These are phyloP conservation scores for Hibiscus mutabilis DNA, from an alignment of 345 rosid species.

Conservation along the genomic window DNA sequence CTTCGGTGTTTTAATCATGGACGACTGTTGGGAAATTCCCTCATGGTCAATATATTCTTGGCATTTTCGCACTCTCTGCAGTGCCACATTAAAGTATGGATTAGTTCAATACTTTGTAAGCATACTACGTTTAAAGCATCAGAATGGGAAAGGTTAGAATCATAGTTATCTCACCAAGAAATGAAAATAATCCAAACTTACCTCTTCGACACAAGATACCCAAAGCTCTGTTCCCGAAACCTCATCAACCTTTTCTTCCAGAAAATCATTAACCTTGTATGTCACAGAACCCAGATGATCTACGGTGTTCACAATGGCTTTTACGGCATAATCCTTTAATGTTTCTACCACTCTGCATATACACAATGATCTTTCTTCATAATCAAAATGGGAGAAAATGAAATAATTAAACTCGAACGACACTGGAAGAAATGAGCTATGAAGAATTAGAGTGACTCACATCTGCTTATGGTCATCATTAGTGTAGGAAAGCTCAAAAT, in stretches of 20 bases:
- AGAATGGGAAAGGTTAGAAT: background rate
- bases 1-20: conserved; percentile 68
- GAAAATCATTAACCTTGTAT: conserved; percentile 71
- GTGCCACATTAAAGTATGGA: conserved; percentile 5
- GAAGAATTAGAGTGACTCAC: conserved; percentile 38
- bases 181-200: conserved; percentile 15
- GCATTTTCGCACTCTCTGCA: conserved; percentile 76
- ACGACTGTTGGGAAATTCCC: conserved; percentile 77
- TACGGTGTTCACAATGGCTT: conserved; percentile 88
- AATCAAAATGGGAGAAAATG: background rate
- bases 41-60: conserved; percentile 82
- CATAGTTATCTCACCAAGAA: background rate
- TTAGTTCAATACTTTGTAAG: background rate
- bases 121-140: background rate
- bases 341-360: conserved; percentile 78
- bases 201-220: conserved; percentile 87
- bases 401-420: background rate
- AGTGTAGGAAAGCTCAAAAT: conserved; percentile 77
- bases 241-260: conserved; percentile 82
- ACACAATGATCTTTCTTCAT: conserved; percentile 9
- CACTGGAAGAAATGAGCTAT: background rate
- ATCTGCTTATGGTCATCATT: conserved; percentile 74
- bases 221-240: conserved; percentile 69
- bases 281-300: conserved; percentile 96
- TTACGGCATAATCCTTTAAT: conserved; percentile 80